A percentile compares a stretch with the other conserved stretches of the same genome.
These are phyloP conservation scores for Cyberlindnera meyerae DNA, from an alignment of 805 yeast species.

Conservation along the genomic window DNA sequence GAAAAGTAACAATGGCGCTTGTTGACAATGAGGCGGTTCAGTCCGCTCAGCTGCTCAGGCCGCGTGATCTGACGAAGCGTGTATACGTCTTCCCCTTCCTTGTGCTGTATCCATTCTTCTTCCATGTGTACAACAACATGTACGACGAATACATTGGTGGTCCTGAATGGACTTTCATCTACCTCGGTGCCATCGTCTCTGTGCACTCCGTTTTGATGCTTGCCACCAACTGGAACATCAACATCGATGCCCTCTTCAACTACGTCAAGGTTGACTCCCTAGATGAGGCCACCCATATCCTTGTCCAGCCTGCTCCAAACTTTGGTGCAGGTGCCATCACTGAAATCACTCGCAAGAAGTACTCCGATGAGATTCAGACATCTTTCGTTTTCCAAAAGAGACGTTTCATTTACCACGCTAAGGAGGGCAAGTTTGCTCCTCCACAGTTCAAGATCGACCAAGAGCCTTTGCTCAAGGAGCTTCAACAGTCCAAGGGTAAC, in stretches of 20 bases:
- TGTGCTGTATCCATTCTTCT: slow-evolving; percentile 69
- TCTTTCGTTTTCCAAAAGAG: slow-evolving; percentile 89
- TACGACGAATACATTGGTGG: slow-evolving; percentile 85
- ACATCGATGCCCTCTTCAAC: slow-evolving; percentile 64
- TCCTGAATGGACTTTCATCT: slow-evolving; percentile 94
- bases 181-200: slow-evolving; percentile 66
- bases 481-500: slow-evolving; percentile 54
- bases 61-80: slow-evolving; percentile 52
- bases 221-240: slow-evolving; percentile 91
- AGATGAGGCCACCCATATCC: slow-evolving; percentile 63
- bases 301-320: slow-evolving; percentile 78
- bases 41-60: slow-evolving; percentile 69
- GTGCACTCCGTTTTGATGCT: slow-evolving; percentile 73
- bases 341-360: slow-evolving; percentile 47
- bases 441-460: slow-evolving; percentile 68
- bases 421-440: slow-evolving; percentile 58
- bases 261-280: slow-evolving; percentile 49
- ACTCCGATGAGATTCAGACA: slow-evolving; percentile 55
- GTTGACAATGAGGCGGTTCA: slow-evolving; percentile 71
- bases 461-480: slow-evolving; percentile 48
- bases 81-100: slow-evolving; percentile 84
- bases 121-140: slow-evolving; percentile 55
- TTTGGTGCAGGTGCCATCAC: slow-evolving; percentile 83
- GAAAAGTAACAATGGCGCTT: slow-evolving; percentile 24
- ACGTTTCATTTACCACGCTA: slow-evolving; percentile 67